Evolutionary conservation across 2,329 filamentous ascomycete genomes (phyloP).

Genomic region (Davidsoniella australis): DNA sequence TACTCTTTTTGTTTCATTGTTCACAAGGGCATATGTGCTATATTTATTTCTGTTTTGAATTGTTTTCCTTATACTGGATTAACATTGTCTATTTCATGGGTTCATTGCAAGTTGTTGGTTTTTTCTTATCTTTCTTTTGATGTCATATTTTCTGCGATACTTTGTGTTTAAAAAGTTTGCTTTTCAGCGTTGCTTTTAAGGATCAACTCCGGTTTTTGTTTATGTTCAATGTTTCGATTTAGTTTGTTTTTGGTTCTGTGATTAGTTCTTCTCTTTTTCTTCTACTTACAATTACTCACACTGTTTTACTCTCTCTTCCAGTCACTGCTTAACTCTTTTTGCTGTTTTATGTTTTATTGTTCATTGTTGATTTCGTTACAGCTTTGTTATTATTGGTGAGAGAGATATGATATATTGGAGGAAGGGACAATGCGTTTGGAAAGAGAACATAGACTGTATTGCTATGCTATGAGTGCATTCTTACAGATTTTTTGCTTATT

Average conservation of each 20-base stretch:
- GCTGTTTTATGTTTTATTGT: too few species aligned
- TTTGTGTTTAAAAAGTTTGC: slow-evolving; percentile 12
- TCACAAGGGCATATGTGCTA: not conserved
- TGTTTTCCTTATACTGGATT: slow-evolving; percentile 1
- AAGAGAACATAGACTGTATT: too few species aligned
- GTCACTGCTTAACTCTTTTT: too few species aligned
- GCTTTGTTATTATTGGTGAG: too few species aligned
- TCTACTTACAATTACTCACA: not conserved
- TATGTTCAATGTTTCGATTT: not conserved
- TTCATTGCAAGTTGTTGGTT: slow-evolving; percentile 3
- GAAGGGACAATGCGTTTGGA: too few species aligned
- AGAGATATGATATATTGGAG: too few species aligned
- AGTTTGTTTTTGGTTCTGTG: slow-evolving; percentile 2
- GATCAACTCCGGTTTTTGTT: slow-evolving; percentile 6
- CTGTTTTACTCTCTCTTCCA: too few species aligned
- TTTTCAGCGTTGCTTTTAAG: slow-evolving; percentile 9
- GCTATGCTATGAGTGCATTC: not conserved
- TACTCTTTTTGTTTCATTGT: not conserved
- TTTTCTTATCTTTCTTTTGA: slow-evolving; percentile 2
- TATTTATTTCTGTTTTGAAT: slow-evolving; percentile 3
- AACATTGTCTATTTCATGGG: not conserved
- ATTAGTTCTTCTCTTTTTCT: not conserved
- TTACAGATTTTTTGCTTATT: not conserved
- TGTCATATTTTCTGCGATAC: slow-evolving; percentile 1
- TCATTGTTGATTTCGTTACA: too few species aligned